Evolutionary conservation across 768 basidiomycete species (phyloP), one percentile per base, ranked within the genome.

Genomic region (Tricholoma saponaceum): DNA sequence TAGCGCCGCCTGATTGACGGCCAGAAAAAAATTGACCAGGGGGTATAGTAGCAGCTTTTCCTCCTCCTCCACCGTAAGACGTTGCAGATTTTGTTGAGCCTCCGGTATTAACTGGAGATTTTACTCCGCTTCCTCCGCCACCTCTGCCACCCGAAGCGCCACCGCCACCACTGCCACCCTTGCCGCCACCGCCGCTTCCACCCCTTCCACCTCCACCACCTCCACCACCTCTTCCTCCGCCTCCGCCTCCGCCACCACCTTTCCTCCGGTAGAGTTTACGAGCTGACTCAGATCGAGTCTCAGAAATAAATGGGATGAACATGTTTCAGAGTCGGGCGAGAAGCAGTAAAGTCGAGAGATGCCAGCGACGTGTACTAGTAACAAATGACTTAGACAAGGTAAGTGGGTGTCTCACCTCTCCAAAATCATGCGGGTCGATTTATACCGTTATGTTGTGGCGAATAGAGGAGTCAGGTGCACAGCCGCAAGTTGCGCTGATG

Each of bases 1-100:
- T 73, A 3, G 70, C 83, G 2, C 83, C 83, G 9, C 83, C 81
- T 0, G 69, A 69, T 0, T 62, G 60, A 4, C 81, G 71, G 1
- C 75, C 76, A 5, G 72, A 61, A 58, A 77, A 78, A 5, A 59
- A 14, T 22, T 72, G 68, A 2, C 76, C 75, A 5, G 66, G 26
- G 0, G 76, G 65, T 37, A 79, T 79, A 0, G 66, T 61, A 1
- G 47, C 47, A 5, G 62, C 14, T 28, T 39, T 56, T 3, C 65
- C 64, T 1, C 68, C 69, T 20, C 69, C 68, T 12, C 54, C 32
- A 3, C 59, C 61, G 18, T 51, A 46, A 1, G 62, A 55, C 5
- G 43, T 60, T 13, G 59, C 53, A 16, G 33, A 20, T 22, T 54
- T 47, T 2, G 54, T 20, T 18, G 46, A 41, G 46, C 53, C 37